Evolutionary conservation across 257 asterid species (phyloP), one percentile per base, ranked within the genome.

Genomic region (Solanum raphanifolium): DNA sequence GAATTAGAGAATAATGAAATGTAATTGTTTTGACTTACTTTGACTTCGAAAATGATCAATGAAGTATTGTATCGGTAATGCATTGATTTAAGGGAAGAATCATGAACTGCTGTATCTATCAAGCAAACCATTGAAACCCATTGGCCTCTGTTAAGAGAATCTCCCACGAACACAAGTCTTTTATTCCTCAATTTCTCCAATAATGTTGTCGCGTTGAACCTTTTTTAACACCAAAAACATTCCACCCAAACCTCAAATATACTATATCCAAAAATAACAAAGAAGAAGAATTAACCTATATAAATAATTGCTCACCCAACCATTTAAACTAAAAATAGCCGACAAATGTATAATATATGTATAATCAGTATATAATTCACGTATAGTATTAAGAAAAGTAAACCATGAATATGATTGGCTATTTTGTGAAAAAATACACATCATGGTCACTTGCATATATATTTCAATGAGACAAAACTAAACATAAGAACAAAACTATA

Each of bases 111-210:
- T 82, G 97, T 91, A 87, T 94, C 99, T 65, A 96, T 92, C 7
- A 96, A 86, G 87, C 99, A 96, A 38, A 96, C 94, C 98, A 96
- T 91, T 3, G 99, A 96, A 21, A 96, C 98, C 98, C 98, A 96
- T 86, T 96, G 99, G 13, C 96, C 96, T 91, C 98, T 93, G 72
- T 96, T 96, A 23, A 96, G 78, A 7, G 99, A 95, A 88, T 96
- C 99, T 13, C 99, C 99, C 76, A 96, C 99, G 74, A 92, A 96
- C 9, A 95, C 98, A 48, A 96, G 89, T 92, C 96, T 94, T 87
- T 95, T 96, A 73, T 92, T 93, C 91, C 98, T 94, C 88, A 96
- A 87, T 88, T 93, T 95, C 92, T 93, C 96, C 81, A 96, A 72
- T 21, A 96, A 86, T 83, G 91, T 94, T 86, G 93, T 94, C 78